Evolutionary conservation across 1,284 basidiomycete genomes (phyloP).

Genomic region (Trichosporon sp.): DNA sequence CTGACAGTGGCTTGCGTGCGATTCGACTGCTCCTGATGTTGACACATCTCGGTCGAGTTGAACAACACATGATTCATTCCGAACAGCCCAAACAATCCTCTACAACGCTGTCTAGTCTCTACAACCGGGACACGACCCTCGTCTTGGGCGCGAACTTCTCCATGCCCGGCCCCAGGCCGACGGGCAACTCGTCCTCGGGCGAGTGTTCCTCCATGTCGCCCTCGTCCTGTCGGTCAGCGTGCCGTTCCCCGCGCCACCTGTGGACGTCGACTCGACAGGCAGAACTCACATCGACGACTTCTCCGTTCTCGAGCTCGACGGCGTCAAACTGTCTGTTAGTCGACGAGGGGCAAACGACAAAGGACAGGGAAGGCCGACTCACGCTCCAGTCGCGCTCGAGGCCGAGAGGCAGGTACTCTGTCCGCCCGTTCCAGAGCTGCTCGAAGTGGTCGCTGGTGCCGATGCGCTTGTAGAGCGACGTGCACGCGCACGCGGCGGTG

Average conservation of each 20-base stretch:
- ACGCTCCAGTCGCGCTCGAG: slow-evolving; percentile 48
- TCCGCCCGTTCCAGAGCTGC: slow-evolving; percentile 39
- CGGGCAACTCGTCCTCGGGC: slow-evolving; percentile 37
- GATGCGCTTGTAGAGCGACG: slow-evolving; percentile 39
- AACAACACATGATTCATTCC: not conserved
- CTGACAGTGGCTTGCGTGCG: not conserved
- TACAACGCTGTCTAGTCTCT: not conserved
- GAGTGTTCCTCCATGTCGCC: slow-evolving; percentile 31
- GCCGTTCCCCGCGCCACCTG: not conserved
- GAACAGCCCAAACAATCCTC: not conserved
- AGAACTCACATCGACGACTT: slow-evolving; percentile 35
- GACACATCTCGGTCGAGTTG: too few relatives aligned
- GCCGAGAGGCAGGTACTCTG: slow-evolving; percentile 45
- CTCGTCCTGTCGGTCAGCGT: slow-evolving; percentile 25
- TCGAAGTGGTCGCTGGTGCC: slow-evolving; percentile 36
- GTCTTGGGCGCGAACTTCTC: slow-evolving; percentile 32
- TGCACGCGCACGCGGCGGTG: slow-evolving; percentile 44
- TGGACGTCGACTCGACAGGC: not conserved
- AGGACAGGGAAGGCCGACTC: slow-evolving; percentile 12
- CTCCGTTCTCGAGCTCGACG: slow-evolving; percentile 35
- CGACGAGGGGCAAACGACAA: not conserved
- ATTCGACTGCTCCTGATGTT: not conserved
- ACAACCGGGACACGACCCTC: slow-evolving; percentile 3
- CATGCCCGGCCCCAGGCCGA: slow-evolving; percentile 43
- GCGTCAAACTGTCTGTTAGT: slow-evolving; percentile 32